phyloP scores from a whole-genome alignment of 495 filamentous ascomycete species.

The Lophiostoma macrostomum region DNA sequence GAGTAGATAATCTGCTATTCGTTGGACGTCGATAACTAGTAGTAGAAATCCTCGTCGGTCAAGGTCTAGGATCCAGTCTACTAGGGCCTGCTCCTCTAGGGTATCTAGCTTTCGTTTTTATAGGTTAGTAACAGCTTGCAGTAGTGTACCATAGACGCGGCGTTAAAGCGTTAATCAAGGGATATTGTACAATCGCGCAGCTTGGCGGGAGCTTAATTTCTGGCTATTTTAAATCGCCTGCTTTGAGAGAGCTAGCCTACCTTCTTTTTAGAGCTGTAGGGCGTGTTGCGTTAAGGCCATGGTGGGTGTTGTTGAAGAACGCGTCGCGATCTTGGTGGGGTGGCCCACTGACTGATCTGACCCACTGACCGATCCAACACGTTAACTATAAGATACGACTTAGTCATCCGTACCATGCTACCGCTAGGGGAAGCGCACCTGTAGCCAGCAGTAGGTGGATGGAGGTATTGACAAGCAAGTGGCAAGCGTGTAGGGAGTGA shows the following conservation, averaged over 20 bases:
- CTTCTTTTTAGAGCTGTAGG: slow-evolving; percentile 5
- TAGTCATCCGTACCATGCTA: too few relatives aligned
- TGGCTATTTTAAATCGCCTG: slow-evolving; percentile 1
- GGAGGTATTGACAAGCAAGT: too few relatives aligned
- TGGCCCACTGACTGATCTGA: background rate
- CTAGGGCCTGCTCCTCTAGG: slow-evolving; percentile 1
- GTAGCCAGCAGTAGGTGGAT: too few relatives aligned
- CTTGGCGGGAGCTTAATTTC: background rate
- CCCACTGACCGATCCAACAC: slow-evolving; percentile 6
- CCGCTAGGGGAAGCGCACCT: too few relatives aligned
- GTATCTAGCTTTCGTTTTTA: slow-evolving; percentile 9
- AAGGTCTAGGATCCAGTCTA: slow-evolving; percentile 13
- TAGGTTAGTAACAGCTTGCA: background rate
- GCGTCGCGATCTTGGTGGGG: slow-evolving; percentile 17
- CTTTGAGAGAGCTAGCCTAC: slow-evolving; percentile 7
- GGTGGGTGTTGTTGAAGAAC: background rate
- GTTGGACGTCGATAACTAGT: slow-evolving; percentile 6
- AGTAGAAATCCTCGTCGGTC: slow-evolving; percentile 13
- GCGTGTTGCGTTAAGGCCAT: background rate
- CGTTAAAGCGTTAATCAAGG: slow-evolving; percentile 1
- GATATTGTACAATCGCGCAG: slow-evolving; percentile 1
- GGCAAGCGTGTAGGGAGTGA: too few relatives aligned
- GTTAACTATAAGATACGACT: too few relatives aligned
- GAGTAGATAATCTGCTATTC: slow-evolving; percentile 15
- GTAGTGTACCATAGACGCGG: slow-evolving; percentile 1